These are phyloP conservation scores for Aureobasidium musti DNA, from an alignment of 2,329 filamentous ascomycete species.

Conservation along the genomic window DNA sequence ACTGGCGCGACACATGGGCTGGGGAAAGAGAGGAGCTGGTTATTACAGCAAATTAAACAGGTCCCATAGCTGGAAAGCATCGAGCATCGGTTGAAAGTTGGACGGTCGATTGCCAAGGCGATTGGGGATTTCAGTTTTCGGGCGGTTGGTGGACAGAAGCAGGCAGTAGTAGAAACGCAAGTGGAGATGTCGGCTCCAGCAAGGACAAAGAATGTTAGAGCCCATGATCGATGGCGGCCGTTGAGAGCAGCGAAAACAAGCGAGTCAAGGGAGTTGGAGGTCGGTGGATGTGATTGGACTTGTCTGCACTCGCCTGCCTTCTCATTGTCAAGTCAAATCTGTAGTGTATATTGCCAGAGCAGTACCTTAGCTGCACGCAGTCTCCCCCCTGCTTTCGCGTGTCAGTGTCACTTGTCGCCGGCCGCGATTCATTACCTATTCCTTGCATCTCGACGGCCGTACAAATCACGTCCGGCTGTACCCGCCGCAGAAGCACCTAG, in stretches of 20 bases:
- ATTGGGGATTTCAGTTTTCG: conserved; percentile 16
- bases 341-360: conserved; percentile 16
- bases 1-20: conserved; percentile 24
- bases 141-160: not conserved
- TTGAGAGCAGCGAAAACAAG: conserved; percentile 22
- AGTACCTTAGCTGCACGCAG: conserved; percentile 21
- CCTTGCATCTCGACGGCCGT: conserved; percentile 23
- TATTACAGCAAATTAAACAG: conserved; percentile 13
- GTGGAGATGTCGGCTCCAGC: not conserved
- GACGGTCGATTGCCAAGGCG: conserved; percentile 19
- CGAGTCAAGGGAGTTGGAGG: conserved; percentile 7
- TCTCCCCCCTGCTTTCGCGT: conserved; percentile 21
- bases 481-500: conserved; percentile 8
- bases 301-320: not conserved
- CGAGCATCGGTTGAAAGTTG: conserved; percentile 24
- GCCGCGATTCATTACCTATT: conserved; percentile 21
- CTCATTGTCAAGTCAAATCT: not conserved
- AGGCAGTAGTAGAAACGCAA: not conserved
- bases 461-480: conserved; percentile 23
- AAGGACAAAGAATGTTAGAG: conserved; percentile 22
- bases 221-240: conserved; percentile 8
- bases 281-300: conserved; percentile 8
- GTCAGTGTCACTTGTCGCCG: conserved; percentile 26
- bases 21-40: conserved; percentile 7
- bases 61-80: conserved; percentile 11